phyloP scores from a whole-genome alignment of 2,329 filamentous ascomycete genomes.

The Teratosphaeria viscida region DNA sequence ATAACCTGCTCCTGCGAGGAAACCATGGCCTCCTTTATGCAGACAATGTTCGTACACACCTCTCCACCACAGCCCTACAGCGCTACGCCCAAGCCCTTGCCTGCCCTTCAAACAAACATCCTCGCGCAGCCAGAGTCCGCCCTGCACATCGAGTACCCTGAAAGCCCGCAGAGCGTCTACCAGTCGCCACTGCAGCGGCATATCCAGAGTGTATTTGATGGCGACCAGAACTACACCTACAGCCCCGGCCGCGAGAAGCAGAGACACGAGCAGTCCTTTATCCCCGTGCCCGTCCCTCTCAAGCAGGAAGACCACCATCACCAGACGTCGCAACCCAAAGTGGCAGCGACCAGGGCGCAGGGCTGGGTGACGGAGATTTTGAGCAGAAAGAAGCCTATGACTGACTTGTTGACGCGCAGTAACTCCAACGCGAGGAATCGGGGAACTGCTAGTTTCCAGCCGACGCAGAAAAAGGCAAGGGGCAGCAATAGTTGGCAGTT shows the following conservation, averaged over 20 bases:
- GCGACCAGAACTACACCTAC: background rate
- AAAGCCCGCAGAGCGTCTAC: conserved; percentile 21
- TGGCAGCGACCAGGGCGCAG: background rate
- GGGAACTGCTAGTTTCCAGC: conserved; percentile 82
- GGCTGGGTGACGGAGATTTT: conserved; percentile 12
- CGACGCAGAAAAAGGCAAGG: conserved; percentile 63
- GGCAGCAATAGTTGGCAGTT: conserved; percentile 87
- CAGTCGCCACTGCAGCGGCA: conserved; percentile 25
- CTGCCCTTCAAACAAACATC: conserved; percentile 32
- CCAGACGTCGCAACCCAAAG: conserved; percentile 10
- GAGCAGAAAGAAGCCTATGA: conserved; percentile 9
- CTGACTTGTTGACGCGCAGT: conserved; percentile 29
- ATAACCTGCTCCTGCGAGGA: background rate
- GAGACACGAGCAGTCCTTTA: background rate
- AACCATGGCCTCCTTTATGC: conserved; percentile 66
- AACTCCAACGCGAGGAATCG: conserved; percentile 44
- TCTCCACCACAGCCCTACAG: conserved; percentile 28
- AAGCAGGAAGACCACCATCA: conserved; percentile 14
- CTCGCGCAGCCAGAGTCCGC: conserved; percentile 32
- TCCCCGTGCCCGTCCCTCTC: conserved; percentile 7
- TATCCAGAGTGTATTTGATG: conserved; percentile 19
- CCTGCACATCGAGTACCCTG: conserved; percentile 18
- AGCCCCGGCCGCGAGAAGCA: background rate
- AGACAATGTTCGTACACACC: conserved; percentile 59
- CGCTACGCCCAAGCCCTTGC: conserved; percentile 27